phyloP scores from a whole-genome alignment of 208 protist genomes.

The Spongospora subterranea region DNA sequence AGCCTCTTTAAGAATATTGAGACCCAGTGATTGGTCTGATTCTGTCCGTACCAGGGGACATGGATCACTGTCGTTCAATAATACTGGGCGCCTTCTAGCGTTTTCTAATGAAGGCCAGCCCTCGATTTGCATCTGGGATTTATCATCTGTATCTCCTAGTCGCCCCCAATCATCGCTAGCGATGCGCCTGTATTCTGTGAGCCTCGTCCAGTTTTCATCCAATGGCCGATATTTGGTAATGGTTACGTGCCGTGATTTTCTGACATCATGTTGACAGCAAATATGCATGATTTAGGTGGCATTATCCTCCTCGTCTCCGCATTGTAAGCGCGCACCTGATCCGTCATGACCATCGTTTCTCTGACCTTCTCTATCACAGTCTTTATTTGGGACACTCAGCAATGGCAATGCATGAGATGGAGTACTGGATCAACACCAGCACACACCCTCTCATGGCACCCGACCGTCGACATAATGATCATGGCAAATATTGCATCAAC shows the following conservation, averaged over 20 bases:
- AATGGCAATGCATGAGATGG: not conserved
- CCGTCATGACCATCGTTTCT: not conserved
- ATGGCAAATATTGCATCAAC: not conserved
- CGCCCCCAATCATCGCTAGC: not conserved
- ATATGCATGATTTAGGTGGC: not conserved
- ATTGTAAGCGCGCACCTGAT: not conserved
- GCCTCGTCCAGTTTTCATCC: not conserved
- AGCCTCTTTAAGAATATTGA: not conserved
- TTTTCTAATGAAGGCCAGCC: not conserved
- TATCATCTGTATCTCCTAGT: not conserved
- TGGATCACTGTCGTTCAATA: not conserved
- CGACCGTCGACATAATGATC: not conserved
- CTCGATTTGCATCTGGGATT: not conserved
- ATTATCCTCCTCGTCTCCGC: not conserved
- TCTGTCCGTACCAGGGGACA: not conserved
- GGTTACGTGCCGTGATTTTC: too few species aligned
- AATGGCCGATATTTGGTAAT: conserved; percentile 9
- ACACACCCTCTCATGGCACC: not conserved
- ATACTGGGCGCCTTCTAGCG: not conserved
- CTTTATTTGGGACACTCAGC: not conserved
- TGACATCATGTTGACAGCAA: not conserved
- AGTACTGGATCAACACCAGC: not conserved
- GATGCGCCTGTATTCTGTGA: not conserved
- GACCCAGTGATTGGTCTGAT: not conserved
- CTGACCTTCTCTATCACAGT: not conserved